Conservation (phyloP, 495 filamentous ascomycete genomes). For the Penicillium cosmopolitanum region DNA sequence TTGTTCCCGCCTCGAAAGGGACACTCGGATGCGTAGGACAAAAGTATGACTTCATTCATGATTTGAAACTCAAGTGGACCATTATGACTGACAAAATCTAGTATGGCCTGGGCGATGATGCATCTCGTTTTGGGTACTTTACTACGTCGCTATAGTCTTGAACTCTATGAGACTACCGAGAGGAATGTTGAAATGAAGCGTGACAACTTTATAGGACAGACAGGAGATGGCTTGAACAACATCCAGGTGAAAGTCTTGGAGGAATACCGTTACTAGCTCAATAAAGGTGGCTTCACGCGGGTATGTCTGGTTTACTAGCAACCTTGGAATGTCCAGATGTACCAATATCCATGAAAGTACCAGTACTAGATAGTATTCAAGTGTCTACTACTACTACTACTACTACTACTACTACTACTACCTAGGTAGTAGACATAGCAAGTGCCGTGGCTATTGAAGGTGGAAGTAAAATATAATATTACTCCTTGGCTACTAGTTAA, state of each 20-base stretch:
- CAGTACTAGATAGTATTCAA: no score
- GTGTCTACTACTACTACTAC: no score
- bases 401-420: no score
- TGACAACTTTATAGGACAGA: conserved; percentile 36
- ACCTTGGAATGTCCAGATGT: no score
- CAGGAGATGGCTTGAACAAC: conserved; percentile 21
- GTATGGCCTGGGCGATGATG: conserved; percentile 10
- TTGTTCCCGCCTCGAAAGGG: conserved; percentile 51
- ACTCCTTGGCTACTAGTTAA: no score
- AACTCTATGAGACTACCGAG: conserved; percentile 17
- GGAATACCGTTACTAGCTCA: neutral
- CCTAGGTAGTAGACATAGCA: no score
- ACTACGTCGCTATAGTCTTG: conserved; percentile 8
- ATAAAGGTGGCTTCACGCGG: no score
- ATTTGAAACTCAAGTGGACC: neutral
- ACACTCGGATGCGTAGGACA: conserved; percentile 48
- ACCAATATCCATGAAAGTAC: no score
- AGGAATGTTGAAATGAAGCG: conserved; percentile 31
- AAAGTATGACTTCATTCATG: conserved; percentile 27
- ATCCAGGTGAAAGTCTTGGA: conserved; percentile 28
- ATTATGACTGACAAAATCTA: neutral
- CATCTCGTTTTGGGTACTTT: conserved; percentile 5
- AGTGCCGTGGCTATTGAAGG: no score
- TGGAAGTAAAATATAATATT: no score
- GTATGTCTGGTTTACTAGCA: no score